A percentile compares a stretch with the other conserved stretches of the same genome.
Conservation (phyloP, 2,329 filamentous ascomycete genomes). For the Monilinia fructigena region DNA sequence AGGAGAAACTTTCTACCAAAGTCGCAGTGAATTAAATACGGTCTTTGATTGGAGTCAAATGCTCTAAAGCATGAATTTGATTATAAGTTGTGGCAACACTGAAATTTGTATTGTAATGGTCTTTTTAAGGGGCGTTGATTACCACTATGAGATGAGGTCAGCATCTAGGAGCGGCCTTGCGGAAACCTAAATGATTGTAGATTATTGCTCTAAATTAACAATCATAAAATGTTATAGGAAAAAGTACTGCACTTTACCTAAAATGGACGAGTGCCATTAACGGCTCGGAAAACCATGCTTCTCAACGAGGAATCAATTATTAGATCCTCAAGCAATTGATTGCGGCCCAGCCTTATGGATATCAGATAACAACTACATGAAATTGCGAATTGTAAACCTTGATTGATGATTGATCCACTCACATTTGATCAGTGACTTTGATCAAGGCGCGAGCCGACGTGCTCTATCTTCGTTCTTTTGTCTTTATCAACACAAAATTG, state of each 20-base stretch:
- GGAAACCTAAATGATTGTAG: not conserved
- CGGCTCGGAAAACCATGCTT: not conserved
- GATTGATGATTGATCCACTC: not conserved
- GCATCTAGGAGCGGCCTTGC: not conserved
- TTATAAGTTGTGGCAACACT: constrained; percentile 14
- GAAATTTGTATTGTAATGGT: constrained; percentile 8
- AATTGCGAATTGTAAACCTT: not conserved
- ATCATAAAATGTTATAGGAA: not conserved
- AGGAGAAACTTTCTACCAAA: constrained; percentile 44
- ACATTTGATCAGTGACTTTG: not conserved
- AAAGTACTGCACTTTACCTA: not conserved
- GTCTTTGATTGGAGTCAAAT: not conserved
- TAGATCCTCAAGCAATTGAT: not conserved
- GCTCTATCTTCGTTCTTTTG: not conserved
- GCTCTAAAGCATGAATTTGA: constrained; percentile 6
- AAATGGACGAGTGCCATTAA: not conserved
- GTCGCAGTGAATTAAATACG: constrained; percentile 19
- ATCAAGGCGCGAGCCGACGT: not conserved
- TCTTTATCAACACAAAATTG: not conserved
- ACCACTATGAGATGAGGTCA: constrained; percentile 12
- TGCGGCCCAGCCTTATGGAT: not conserved
- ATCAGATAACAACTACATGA: not conserved
- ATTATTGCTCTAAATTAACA: no score
- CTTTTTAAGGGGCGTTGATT: constrained; percentile 16
- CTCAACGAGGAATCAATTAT: not conserved